A percentile compares a stretch with the other conserved stretches of the same genome.
phyloP scores from a whole-genome alignment of 1,284 basidiomycete species.

The Xerocomus amazonicus region DNA sequence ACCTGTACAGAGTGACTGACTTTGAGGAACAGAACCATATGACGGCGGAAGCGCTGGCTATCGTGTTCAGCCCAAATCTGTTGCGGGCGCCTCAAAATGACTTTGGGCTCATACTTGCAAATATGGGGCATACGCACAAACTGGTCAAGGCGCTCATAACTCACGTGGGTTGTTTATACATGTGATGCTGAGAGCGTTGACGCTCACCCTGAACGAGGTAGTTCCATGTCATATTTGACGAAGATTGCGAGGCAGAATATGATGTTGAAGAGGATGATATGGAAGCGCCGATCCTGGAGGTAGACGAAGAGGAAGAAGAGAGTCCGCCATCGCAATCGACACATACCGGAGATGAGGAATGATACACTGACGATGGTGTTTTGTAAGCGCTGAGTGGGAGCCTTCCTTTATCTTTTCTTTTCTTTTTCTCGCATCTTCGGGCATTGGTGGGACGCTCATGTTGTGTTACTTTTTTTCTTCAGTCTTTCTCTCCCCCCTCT shows the following conservation, averaged over 20 bases:
- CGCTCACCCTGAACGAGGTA: constrained; percentile 19
- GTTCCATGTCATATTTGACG: constrained; percentile 52
- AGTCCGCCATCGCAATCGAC: constrained; percentile 29
- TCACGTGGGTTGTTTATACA: constrained; percentile 50
- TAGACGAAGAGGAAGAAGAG: constrained; percentile 43
- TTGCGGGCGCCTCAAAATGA: constrained; percentile 68
- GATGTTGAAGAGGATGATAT: constrained; percentile 45
- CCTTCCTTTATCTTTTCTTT: constrained; percentile 13
- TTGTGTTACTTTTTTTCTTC: constrained; percentile 18
- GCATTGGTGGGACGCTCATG: constrained; percentile 19
- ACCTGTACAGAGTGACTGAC: constrained; percentile 65
- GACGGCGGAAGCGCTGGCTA: constrained; percentile 78
- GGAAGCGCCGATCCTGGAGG: constrained; percentile 45
- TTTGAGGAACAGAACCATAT: constrained; percentile 84
- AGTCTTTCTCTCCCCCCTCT: not conserved
- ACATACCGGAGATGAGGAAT: constrained; percentile 22
- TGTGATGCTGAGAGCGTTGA: not conserved
- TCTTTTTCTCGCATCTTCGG: constrained; percentile 16
- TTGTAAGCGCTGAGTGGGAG: constrained; percentile 9
- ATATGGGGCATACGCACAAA: constrained; percentile 73
- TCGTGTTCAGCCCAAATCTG: constrained; percentile 80
- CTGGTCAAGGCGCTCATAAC: constrained; percentile 76
- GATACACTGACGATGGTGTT: constrained; percentile 6
- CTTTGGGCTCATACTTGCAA: constrained; percentile 68
- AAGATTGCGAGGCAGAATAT: constrained; percentile 41